A percentile compares a stretch with the other conserved stretches of the same genome.
Evolutionary conservation across 805 yeast species (phyloP).

Genomic region (Barnettozyma siamensis): DNA sequence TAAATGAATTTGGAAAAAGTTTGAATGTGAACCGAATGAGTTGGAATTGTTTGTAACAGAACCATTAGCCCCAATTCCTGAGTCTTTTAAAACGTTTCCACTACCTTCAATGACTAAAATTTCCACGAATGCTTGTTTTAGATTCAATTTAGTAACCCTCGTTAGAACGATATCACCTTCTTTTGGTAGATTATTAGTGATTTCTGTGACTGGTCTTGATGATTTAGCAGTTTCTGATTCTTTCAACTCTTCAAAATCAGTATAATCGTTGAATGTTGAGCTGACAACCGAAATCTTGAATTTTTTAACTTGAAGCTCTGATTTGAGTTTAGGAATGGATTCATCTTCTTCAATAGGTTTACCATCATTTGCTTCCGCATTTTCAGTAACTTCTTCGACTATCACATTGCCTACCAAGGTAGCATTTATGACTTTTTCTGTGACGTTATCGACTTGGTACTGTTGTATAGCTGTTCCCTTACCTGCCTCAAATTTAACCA

Average conservation of each 20-base stretch:
- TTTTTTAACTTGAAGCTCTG: conserved; percentile 17
- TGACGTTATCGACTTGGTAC: conserved; percentile 34
- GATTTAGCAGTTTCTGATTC: conserved; percentile 1
- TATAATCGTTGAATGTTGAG: conserved; percentile 11
- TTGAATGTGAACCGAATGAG: conserved; percentile 54
- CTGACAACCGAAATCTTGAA: conserved; percentile 27
- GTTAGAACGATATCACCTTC: conserved; percentile 83
- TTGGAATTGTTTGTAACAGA: conserved; percentile 31
- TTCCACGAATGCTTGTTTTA: conserved; percentile 72
- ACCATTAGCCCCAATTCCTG: conserved; percentile 62
- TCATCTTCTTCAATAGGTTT: conserved; percentile 12
- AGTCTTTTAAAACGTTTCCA: conserved; percentile 51
- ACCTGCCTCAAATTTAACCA: conserved; percentile 49
- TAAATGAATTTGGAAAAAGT: conserved; percentile 36
- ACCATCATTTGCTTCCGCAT: conserved; percentile 10
- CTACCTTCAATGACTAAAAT: conserved; percentile 63
- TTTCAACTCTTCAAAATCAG: conserved; percentile 8
- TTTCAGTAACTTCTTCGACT: conserved; percentile 21
- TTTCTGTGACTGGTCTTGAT: conserved; percentile 5
- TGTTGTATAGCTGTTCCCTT: conserved; percentile 53
- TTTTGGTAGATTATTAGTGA: conserved; percentile 56
- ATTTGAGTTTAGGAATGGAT: background rate
- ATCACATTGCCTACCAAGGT: conserved; percentile 58
- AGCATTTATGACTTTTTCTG: conserved; percentile 42
- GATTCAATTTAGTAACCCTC: conserved; percentile 58